These are phyloP conservation scores for Nannochloropsis gaditana DNA, from an alignment of 108 stramenopile genomes.

Conservation along the genomic window DNA sequence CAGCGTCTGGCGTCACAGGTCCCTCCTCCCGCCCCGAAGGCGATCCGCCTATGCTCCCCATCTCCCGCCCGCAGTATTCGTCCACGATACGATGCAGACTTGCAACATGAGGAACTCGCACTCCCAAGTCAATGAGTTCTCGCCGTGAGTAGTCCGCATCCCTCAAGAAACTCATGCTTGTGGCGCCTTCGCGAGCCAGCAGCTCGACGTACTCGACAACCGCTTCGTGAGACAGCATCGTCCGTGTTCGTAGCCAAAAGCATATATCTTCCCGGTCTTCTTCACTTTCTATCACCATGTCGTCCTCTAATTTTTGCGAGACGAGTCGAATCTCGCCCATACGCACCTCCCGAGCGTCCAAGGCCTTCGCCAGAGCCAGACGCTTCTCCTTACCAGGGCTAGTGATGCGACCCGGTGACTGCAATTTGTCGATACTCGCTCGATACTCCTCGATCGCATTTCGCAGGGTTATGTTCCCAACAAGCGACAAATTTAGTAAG, in stretches of 20 bases:
- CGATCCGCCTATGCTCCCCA: neutral
- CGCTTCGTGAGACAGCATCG: constrained; percentile 1
- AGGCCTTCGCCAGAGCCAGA: neutral
- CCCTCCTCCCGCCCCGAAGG: constrained; percentile 9
- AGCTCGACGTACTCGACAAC: neutral
- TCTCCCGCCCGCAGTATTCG: constrained; percentile 13
- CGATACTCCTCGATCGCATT: neutral
- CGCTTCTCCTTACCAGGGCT: neutral
- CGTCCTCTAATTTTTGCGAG: neutral
- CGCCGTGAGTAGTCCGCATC: neutral
- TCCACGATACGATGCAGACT: constrained; percentile 17
- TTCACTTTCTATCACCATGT: constrained; percentile 12
- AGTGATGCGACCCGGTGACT: neutral
- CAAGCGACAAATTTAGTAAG: neutral
- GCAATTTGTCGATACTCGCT: neutral
- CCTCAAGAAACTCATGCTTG: neutral
- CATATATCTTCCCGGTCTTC: constrained; percentile 15
- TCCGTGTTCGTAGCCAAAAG: neutral
- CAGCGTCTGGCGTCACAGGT: neutral
- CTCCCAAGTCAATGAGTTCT: neutral
- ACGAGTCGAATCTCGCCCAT: neutral
- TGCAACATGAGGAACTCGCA: neutral
- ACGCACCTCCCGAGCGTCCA: constrained; percentile 6
- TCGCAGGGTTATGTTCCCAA: constrained; percentile 1
- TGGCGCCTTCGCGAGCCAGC: neutral